Conservation (phyloP, 495 filamentous ascomycete genomes). For the Elasticomyces elasticus region DNA sequence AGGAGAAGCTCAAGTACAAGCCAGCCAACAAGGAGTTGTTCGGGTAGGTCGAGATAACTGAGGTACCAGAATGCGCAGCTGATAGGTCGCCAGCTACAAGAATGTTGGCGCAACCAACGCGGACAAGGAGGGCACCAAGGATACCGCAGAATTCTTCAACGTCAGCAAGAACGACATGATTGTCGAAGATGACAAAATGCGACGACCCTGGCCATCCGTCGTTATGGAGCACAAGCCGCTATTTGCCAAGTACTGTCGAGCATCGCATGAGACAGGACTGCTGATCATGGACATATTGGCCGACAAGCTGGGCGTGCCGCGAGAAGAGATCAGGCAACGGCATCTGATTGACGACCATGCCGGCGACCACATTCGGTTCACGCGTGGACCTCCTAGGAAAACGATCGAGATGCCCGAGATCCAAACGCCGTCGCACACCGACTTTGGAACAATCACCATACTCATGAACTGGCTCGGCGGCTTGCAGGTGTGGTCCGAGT, state of each 20-base stretch:
- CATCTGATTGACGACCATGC: constrained; percentile 18
- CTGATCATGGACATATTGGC: constrained; percentile 19
- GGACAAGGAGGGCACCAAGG: constrained; percentile 14
- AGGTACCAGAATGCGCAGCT: not conserved
- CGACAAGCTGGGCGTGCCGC: constrained; percentile 13
- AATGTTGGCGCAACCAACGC: constrained; percentile 20
- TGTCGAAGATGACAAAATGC: constrained; percentile 11
- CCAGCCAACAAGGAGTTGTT: constrained; percentile 14
- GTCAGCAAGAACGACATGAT: constrained; percentile 26
- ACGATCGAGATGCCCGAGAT: constrained; percentile 21
- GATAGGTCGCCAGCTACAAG: constrained; percentile 14
- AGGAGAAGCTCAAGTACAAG: constrained; percentile 21
- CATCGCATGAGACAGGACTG: constrained; percentile 19
- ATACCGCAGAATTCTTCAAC: constrained; percentile 30
- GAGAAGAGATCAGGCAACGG: constrained; percentile 10
- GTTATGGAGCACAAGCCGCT: constrained; percentile 14
- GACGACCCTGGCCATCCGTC: constrained; percentile 9
- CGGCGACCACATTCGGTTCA: constrained; percentile 23
- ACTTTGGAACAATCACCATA: constrained; percentile 26
- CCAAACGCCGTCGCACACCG: constrained; percentile 23
- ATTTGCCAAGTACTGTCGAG: constrained; percentile 13
- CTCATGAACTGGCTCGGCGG: constrained; percentile 28
- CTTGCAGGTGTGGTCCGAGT: constrained; percentile 27
- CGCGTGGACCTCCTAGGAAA: constrained; percentile 19
- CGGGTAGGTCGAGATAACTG: constrained; percentile 2